phyloP scores from a whole-genome alignment of 2,329 filamentous ascomycete species.

The Cladosporium sp. region DNA sequence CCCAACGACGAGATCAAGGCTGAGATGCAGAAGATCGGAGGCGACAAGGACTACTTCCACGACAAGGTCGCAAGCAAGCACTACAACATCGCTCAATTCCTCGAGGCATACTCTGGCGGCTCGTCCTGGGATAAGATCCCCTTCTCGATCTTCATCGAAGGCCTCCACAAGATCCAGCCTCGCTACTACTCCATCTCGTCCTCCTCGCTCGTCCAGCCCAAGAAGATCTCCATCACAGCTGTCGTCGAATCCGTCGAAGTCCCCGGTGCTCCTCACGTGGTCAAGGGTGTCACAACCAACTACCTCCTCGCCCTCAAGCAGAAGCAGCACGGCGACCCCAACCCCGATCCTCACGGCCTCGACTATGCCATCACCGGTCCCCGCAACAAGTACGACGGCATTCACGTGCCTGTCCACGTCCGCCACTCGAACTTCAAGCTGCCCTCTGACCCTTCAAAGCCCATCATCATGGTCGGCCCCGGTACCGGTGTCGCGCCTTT shows the following conservation, averaged over 20 bases:
- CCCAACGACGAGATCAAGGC: constrained; percentile 81
- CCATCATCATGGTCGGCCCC: constrained; percentile 92
- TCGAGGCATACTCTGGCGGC: constrained; percentile 70
- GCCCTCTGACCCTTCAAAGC: constrained; percentile 89
- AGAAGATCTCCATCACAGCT: constrained; percentile 92
- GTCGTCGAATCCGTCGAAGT: constrained; percentile 84
- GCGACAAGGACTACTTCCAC: constrained; percentile 94
- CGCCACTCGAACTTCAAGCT: constrained; percentile 99
- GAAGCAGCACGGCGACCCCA: constrained; percentile 87
- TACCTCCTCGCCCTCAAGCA: constrained; percentile 93
- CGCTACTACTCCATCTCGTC: constrained; percentile 99
- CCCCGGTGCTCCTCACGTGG: constrained; percentile 72
- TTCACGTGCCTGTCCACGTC: constrained; percentile 92
- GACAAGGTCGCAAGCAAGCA: constrained; percentile 77
- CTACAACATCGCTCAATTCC: constrained; percentile 85
- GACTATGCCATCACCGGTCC: constrained; percentile 86
- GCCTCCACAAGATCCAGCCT: constrained; percentile 89
- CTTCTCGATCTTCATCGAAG: constrained; percentile 93
- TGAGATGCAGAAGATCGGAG: constrained; percentile 84
- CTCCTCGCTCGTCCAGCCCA: constrained; percentile 87
- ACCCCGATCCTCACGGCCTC: constrained; percentile 78
- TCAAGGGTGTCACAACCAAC: constrained; percentile 96
- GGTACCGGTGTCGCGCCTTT: constrained; percentile 97
- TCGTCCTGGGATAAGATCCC: constrained; percentile 81
- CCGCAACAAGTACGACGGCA: constrained; percentile 93